A percentile compares a stretch with the other conserved stretches of the same genome.
phyloP scores from a whole-genome alignment of 345 rosid species.

The Eucalyptus pauciflora region DNA sequence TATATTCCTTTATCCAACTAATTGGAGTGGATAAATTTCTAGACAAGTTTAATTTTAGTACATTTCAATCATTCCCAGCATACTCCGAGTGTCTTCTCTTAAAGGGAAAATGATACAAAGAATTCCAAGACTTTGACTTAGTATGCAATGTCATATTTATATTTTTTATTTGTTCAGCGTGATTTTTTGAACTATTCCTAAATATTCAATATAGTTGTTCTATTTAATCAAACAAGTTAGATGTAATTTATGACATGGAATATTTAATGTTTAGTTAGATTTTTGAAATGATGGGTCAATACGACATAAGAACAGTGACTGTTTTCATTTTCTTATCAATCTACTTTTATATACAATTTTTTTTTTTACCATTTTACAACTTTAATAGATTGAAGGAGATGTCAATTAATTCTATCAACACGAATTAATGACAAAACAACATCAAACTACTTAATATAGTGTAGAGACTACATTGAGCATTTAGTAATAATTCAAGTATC shows the following conservation, averaged over 20 bases:
- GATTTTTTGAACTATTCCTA: neutral
- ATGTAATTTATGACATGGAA: neutral
- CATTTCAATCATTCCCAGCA: neutral
- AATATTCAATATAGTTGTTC: rapidly evolving
- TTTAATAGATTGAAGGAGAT: neutral
- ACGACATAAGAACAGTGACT: neutral
- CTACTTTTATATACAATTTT: neutral
- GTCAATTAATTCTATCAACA: neutral
- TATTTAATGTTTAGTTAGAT: neutral
- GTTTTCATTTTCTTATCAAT: neutral
- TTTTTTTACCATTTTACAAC: neutral
- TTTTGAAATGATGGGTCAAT: neutral
- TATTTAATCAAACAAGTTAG: neutral
- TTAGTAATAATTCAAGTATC: no score
- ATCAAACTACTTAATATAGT: neutral
- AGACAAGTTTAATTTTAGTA: no score
- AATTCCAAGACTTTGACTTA: neutral
- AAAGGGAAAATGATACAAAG: neutral
- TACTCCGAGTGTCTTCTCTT: rapidly evolving
- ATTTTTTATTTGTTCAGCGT: no score
- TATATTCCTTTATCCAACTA: neutral
- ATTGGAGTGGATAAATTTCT: neutral
- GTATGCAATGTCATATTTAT: neutral
- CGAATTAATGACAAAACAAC: neutral
- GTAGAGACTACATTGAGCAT: no score